phyloP scores from a whole-genome alignment of 805 yeast species.

The Barnettozyma botsteinii region DNA sequence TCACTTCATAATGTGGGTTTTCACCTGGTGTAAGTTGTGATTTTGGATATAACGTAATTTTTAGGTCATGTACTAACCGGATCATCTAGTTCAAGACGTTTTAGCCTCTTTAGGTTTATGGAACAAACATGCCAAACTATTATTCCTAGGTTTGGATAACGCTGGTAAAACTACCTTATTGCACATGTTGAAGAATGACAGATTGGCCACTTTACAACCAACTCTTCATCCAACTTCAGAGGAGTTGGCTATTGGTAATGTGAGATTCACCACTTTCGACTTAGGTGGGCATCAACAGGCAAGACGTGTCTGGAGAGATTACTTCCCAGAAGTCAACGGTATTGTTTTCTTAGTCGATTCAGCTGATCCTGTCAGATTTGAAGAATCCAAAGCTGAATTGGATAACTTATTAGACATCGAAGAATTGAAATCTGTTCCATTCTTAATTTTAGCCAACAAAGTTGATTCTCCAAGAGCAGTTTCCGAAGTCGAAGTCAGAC shows the following conservation, averaged over 20 bases:
- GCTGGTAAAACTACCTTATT: conserved; percentile 94
- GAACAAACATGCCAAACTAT: conserved; percentile 94
- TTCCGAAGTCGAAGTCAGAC: conserved; percentile 88
- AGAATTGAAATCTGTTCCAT: conserved; percentile 86
- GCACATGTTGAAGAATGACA: conserved; percentile 87
- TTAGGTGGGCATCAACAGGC: conserved; percentile 99
- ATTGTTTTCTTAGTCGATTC: conserved; percentile 95
- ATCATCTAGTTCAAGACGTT: conserved; percentile 38
- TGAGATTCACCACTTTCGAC: conserved; percentile 95
- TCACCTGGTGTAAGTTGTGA: conserved; percentile 37
- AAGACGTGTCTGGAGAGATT: conserved; percentile 98
- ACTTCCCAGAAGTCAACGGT: conserved; percentile 98
- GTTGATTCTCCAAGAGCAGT: conserved; percentile 94
- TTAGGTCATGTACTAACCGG: not conserved
- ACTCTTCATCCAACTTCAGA: conserved; percentile 98
- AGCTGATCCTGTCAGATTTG: conserved; percentile 92
- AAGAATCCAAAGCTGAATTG: conserved; percentile 91
- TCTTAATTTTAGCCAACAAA: conserved; percentile 91
- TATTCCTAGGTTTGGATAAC: conserved; percentile 94
- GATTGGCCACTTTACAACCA: conserved; percentile 96
- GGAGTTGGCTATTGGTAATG: conserved; percentile 93
- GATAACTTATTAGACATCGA: conserved; percentile 91
- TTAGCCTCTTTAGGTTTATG: conserved; percentile 74
- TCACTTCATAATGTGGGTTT: conserved; percentile 34
- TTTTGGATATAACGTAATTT: too few relatives aligned